A percentile compares a stretch with the other conserved stretches of the same genome.
phyloP scores from a whole-genome alignment of 2,329 filamentous ascomycete genomes.

The Alternaria longipes region DNA sequence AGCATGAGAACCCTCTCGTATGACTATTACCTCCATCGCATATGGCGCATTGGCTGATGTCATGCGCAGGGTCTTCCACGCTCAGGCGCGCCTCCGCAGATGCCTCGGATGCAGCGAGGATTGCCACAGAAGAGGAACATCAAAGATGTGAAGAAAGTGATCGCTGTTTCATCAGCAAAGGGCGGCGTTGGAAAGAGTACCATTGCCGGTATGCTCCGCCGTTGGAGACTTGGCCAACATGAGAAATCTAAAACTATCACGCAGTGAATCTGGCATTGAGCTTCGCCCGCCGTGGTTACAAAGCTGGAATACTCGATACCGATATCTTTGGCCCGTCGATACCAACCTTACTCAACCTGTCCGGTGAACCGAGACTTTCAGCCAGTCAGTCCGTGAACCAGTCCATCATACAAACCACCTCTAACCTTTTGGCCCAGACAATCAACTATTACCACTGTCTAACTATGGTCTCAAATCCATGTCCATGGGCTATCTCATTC shows the following conservation, averaged over 20 bases:
- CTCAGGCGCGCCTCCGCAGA: slow-evolving; percentile 70
- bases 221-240: not conserved
- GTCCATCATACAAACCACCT: not conserved
- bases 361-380: slow-evolving; percentile 79
- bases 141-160: slow-evolving; percentile 84
- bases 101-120: slow-evolving; percentile 80
- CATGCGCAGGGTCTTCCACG: slow-evolving; percentile 78
- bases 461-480: slow-evolving; percentile 98
- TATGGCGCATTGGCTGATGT: slow-evolving; percentile 15
- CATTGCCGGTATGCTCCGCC: slow-evolving; percentile 70
- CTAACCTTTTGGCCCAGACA: slow-evolving; percentile 60
- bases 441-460: slow-evolving; percentile 84
- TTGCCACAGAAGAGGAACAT: slow-evolving; percentile 84
- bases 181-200: slow-evolving; percentile 99
- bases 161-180: slow-evolving; percentile 97
- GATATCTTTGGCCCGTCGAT: slow-evolving; percentile 98
- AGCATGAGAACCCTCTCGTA: slow-evolving; percentile 91
- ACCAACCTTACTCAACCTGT: slow-evolving; percentile 85
- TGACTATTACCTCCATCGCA: slow-evolving; percentile 19
- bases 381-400: slow-evolving; percentile 63
- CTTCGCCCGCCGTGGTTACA: slow-evolving; percentile 81
- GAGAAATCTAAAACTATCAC: slow-evolving; percentile 6
- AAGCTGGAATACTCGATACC: slow-evolving; percentile 88
- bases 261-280: slow-evolving; percentile 83
- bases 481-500: slow-evolving; percentile 96